phyloP scores from a whole-genome alignment of 805 yeast genomes.

The Barnettozyma siamensis region DNA sequence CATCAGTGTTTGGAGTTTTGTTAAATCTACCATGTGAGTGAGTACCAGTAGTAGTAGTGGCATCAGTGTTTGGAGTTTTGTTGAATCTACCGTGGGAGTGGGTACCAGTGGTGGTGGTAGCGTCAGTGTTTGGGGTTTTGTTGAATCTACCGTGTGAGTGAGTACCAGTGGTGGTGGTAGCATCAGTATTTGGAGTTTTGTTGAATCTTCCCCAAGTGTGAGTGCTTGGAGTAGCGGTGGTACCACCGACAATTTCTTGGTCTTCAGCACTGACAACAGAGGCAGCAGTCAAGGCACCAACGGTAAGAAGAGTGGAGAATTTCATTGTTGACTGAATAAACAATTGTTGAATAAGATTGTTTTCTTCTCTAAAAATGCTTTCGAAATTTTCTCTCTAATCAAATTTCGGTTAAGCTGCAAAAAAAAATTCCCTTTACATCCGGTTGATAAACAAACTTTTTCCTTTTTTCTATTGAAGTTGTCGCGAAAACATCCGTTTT shows the following conservation, averaged over 20 bases:
- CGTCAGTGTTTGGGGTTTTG: slow-evolving; percentile 35
- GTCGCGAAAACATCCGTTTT: not conserved
- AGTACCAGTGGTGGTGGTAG: slow-evolving; percentile 38
- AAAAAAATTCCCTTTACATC: slow-evolving; percentile 2
- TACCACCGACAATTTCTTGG: slow-evolving; percentile 16
- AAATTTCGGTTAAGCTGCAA: not conserved
- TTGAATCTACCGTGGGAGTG: slow-evolving; percentile 50
- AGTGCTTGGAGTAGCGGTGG: slow-evolving; percentile 37
- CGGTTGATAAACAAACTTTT: not conserved
- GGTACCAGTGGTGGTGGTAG: slow-evolving; percentile 38
- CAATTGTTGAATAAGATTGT: not conserved
- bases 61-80: slow-evolving; percentile 31
- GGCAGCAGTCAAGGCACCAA: slow-evolving; percentile 18
- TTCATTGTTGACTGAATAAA: slow-evolving; percentile 11
- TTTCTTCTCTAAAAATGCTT: not conserved
- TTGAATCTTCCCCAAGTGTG: slow-evolving; percentile 53
- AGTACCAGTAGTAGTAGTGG: slow-evolving; percentile 41
- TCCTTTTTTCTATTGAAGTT: not conserved
- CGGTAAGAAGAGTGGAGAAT: slow-evolving; percentile 17
- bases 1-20: slow-evolving; percentile 34
- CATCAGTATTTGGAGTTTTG: slow-evolving; percentile 42
- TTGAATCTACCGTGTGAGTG: slow-evolving; percentile 48
- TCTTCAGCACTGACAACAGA: slow-evolving; percentile 23
- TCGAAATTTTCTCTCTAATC: not conserved
- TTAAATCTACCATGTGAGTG: slow-evolving; percentile 54